Base-by-base conservation (phyloP, 306 rosid genomes). In the Vicia faba region DNA sequence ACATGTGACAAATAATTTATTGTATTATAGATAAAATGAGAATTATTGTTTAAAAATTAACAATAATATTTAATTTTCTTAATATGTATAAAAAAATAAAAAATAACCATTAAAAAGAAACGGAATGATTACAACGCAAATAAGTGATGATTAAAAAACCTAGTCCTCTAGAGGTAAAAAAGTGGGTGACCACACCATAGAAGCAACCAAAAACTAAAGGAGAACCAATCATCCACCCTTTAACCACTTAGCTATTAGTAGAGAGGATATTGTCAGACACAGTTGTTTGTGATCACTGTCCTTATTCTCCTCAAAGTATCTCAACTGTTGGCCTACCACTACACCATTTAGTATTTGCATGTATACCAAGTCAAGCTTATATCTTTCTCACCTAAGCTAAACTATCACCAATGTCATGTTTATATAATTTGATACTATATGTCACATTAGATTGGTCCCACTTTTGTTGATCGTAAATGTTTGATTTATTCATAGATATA, bases 301-400 rank as follows among this genome's bases (percentile, higher is more conserved):
- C 72, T 76, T 71, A 73, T 79, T 75, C 78, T 67, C 64, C 64
- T 51, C 46, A 46, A 71, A 66, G 76, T 78, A 80, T 78, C 68
- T 63, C 78, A 74, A 76, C 68, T 45, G 78, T 82, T 86, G 88
- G 84, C 88, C 88, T 79, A 85, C 90, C 90, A 74, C 61, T 33
- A 56, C 65, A 70, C 69, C 71, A 72, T 71, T 60, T 66, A 66
- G 66, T 66, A 66, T 59, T 79, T 75, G 64, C 70, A 51, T 56
- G 45, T 72, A 71, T 71, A 76, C 79, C 72, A 69, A 79, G 79
- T 81, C 80, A 78, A 76, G 70, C 83, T 63, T 41, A 14, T 49
- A 71, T 79, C 66, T 83, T 76, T 49, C 78, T 76, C 77, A 58
- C 78, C 75, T 83, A 80, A 73, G 57, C 41, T 6, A 78, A 55